Conservation (phyloP, 2,329 filamentous ascomycete genomes). For the Cladorrhinum sp. region DNA sequence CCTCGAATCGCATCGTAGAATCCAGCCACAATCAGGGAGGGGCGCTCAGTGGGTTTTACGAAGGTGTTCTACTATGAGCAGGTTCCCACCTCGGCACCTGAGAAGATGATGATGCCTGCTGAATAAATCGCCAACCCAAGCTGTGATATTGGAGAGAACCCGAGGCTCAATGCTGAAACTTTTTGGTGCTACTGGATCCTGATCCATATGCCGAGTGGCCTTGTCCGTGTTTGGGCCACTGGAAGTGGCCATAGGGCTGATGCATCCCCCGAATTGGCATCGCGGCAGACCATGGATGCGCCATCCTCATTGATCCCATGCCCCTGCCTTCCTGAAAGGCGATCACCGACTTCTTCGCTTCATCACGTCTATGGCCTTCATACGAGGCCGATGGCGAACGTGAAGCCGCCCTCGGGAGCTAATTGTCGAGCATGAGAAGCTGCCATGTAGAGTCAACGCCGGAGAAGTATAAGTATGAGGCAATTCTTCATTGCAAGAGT, state of each 20-base stretch:
- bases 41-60: background rate
- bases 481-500: background rate
- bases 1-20: background rate
- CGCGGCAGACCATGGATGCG: background rate
- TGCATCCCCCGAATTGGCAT: conserved; percentile 1
- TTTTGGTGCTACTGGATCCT: background rate
- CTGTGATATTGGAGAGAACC: background rate
- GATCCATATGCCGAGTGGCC: conserved; percentile 5
- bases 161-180: background rate
- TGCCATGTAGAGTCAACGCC: background rate
- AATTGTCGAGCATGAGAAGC: background rate
- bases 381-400: background rate
- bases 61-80: background rate
- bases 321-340: background rate
- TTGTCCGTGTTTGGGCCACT: conserved; percentile 5
- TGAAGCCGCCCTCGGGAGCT: background rate
- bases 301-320: conserved; percentile 2
- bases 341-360: conserved; percentile 6
- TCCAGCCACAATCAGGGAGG: background rate
- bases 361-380: background rate
- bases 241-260: conserved; percentile 10
- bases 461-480: background rate
- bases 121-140: background rate
- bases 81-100: background rate
- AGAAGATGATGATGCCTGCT: background rate